Base-by-base conservation (phyloP, 2,329 filamentous ascomycete genomes). In the Aspergillus ruber region DNA sequence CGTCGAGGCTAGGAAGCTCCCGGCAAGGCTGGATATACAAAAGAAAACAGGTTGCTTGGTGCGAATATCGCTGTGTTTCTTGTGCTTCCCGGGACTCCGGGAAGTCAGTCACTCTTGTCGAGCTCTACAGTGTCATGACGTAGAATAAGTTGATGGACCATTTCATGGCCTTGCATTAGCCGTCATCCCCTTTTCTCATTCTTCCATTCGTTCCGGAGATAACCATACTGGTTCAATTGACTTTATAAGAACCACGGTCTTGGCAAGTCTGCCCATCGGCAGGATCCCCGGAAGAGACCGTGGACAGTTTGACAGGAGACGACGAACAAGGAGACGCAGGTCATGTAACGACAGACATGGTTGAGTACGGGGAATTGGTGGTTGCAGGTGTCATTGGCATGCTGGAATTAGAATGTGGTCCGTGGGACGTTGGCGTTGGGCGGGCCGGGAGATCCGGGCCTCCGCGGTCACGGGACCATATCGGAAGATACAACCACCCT, bases 1-100 rank as follows among this genome's bases (percentile, higher is more conserved):
- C 63, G 60, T 64, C 50, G 59, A 55, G 46, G 47, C 33, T 41
- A 56, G 53, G 52, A 61, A 56, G 46, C 40, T 47, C 46, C 45
- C 51, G 53, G 52, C 43, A 29, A 29, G 25, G 25, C 25, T 29
- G 3, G 25, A 10, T 29, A 29, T 29, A 29, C 25, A 12, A 29
- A 29, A 29, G 25, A 29, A 12, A 29, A 29, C 25, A 29, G 9
- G 25, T 12, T 12, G 25, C 25, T 29, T 29, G 25, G 9, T 29
- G 25, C 25, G 25, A 9, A 29, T 29, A 4, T 29, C 5, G 15
- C 17, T 18, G 36, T 9, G 10, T 20, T 18, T 12, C 17, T 12
- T 21, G 15, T 39, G 10, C 10, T 17, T 39, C 15, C 17, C 36
- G 36, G 36, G 8, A 20, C 10, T 20, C 36, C 36, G 15, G 36